A percentile compares a stretch with the other conserved stretches of the same genome.
phyloP scores from a whole-genome alignment of 148 eudicot species.

The Polygonum maritimum region DNA sequence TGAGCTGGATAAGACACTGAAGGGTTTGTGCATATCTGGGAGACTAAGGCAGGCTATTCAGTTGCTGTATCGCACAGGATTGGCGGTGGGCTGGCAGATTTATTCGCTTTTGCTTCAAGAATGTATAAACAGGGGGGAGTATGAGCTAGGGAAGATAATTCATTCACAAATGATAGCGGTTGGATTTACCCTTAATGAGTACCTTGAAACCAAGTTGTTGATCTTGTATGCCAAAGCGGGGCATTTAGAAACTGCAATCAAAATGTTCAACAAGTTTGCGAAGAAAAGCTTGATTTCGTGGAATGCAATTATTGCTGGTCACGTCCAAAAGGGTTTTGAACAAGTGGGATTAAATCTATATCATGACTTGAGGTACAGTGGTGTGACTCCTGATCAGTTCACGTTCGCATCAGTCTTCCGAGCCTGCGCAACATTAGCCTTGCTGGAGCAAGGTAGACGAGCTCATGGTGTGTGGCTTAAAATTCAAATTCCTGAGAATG shows the following conservation, averaged over 20 bases:
- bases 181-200: constrained; percentile 68
- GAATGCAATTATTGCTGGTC: constrained; percentile 84
- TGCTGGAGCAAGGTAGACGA: constrained; percentile 27
- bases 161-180: constrained; percentile 64
- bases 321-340: constrained; percentile 66
- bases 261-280: constrained; percentile 43
- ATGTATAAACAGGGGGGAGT: constrained; percentile 46
- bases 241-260: constrained; percentile 30
- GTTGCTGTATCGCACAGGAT: constrained; percentile 40
- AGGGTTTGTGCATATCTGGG: constrained; percentile 48
- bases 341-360: constrained; percentile 59
- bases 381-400: constrained; percentile 64
- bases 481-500: constrained; percentile 39
- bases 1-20: constrained; percentile 51
- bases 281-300: constrained; percentile 56
- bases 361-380: constrained; percentile 45
- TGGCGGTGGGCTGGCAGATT: constrained; percentile 25
- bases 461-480: constrained; percentile 67
- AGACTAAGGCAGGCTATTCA: constrained; percentile 64
- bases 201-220: constrained; percentile 40
- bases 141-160: constrained; percentile 50
- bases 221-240: constrained; percentile 28
- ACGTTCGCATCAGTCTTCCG: constrained; percentile 79
- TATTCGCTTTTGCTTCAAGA: constrained; percentile 87
- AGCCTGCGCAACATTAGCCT: constrained; percentile 67